A percentile compares a stretch with the other conserved stretches of the same genome.
These are phyloP conservation scores for Arthrobotrys conoides DNA, from an alignment of 2,329 filamentous ascomycete genomes.

Conservation along the genomic window DNA sequence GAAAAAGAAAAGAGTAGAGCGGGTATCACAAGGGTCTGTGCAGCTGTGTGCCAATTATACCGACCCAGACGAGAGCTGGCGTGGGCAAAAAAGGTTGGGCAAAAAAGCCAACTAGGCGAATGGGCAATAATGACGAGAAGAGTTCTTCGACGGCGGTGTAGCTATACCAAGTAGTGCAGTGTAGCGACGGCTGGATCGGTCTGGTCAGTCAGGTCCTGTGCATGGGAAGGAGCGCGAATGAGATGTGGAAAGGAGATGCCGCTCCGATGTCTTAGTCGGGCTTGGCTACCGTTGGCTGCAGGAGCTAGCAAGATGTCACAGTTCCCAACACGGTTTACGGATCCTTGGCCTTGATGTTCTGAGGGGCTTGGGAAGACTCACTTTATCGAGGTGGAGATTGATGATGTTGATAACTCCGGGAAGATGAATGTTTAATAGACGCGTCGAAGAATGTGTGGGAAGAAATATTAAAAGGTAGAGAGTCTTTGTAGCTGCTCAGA, in stretches of 20 bases:
- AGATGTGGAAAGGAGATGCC: slow-evolving; percentile 58
- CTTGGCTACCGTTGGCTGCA: slow-evolving; percentile 48
- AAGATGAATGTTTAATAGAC: neutral
- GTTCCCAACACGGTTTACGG: slow-evolving; percentile 24
- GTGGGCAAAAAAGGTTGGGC: slow-evolving; percentile 17
- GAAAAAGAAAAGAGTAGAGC: slow-evolving; percentile 34
- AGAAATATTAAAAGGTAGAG: neutral
- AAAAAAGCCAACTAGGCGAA: slow-evolving; percentile 69
- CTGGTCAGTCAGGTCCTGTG: neutral
- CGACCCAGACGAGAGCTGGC: slow-evolving; percentile 23
- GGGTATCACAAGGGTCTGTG: slow-evolving; percentile 36
- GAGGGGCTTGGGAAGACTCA: neutral
- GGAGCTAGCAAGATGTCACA: slow-evolving; percentile 42
- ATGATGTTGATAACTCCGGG: neutral
- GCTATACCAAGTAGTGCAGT: slow-evolving; percentile 25
- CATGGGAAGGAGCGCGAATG: slow-evolving; percentile 29
- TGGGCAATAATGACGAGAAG: slow-evolving; percentile 37
- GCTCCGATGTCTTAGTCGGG: slow-evolving; percentile 44
- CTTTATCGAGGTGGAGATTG: neutral
- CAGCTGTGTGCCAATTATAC: slow-evolving; percentile 36
- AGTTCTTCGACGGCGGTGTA: slow-evolving; percentile 42
- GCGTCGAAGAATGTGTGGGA: too few relatives aligned
- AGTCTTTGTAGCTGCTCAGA: neutral
- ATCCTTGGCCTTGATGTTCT: slow-evolving; percentile 2
- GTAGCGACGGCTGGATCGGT: slow-evolving; percentile 16